Base-by-base conservation (phyloP, 352 stramenopile species). In the Phytophthora palmivora region DNA sequence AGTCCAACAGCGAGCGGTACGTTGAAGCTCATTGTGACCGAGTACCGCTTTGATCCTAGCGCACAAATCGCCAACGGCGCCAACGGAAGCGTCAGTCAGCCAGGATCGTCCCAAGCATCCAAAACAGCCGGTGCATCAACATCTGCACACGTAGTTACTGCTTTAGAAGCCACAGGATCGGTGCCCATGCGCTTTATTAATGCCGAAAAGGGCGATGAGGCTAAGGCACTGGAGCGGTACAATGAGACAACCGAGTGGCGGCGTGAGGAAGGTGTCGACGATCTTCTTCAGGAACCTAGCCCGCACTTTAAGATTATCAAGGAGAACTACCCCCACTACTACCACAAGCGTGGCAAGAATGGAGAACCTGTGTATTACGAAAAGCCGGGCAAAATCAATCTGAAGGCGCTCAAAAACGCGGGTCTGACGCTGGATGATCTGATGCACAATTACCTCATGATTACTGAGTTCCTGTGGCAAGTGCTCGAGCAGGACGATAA, bases 251-350 rank as follows among this genome's bases (percentile, higher is more conserved):
- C 86, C 5, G 65, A 82, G 72, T 97, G 90, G 90, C 76, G 90
- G 18, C 72, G 82, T 19, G 84, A 91, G 14, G 76, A 97, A 64
- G 76, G 85, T 12, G 64, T 97, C n/a, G 87, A 95, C 68, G 57
- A 19, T 6, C 93, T 97, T 36, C 79, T 97, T 32, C 66, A 70
- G 15, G 53, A 75, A 12, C 79, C 87, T 30, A 89, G 64, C 43
- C 84, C 79, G 41, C 69, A 89, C 46, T 96, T 95, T 49, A 76
- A 87, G 48, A 83, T 79, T 26, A 97, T 97, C 72, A 97, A 97
- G 66, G 69, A 87, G 19, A 95, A 97, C 70, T 97, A 97, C 71
- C 88, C 90, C 39, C 88, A 96, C 47, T 97, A 89, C 63, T 96
- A 95, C 72, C 84, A 95, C 78, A 95, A 95, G 62, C 81, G 84